Percentiles rank a stretch among this genome's conserved stretches.
These are phyloP conservation scores for Tardiomyces blankii DNA, from an alignment of 1,139 yeast species.

Conservation along the genomic window DNA sequence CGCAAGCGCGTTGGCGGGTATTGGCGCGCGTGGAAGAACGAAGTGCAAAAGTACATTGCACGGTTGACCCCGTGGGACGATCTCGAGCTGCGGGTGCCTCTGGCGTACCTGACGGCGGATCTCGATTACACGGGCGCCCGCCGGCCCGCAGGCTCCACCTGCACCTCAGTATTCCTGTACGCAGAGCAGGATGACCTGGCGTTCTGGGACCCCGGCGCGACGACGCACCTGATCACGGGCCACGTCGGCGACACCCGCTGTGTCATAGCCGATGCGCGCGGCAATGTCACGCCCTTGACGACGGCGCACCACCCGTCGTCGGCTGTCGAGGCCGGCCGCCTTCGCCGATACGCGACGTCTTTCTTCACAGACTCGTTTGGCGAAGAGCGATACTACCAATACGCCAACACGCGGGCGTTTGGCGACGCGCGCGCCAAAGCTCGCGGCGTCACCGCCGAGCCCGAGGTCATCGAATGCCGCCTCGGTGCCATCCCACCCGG, in stretches of 20 bases:
- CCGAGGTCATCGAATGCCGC: constrained; percentile 61
- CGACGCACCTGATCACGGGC: constrained; percentile 63
- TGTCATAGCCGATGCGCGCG: constrained; percentile 46
- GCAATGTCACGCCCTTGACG: constrained; percentile 71
- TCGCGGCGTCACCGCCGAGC: constrained; percentile 85
- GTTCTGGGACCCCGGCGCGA: constrained; percentile 62
- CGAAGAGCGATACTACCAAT: constrained; percentile 71
- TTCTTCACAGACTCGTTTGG: constrained; percentile 89
- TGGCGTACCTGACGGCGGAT: constrained; percentile 55
- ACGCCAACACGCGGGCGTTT: constrained; percentile 88
- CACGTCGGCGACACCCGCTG: constrained; percentile 96
- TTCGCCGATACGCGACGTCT: constrained; percentile 60
- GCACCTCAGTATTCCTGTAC: constrained; percentile 67
- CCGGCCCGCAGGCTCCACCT: constrained; percentile 60
- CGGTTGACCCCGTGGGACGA: constrained; percentile 38
- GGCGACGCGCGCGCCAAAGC: constrained; percentile 78
- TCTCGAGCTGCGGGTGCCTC: constrained; percentile 45
- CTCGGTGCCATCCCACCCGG: constrained; percentile 34
- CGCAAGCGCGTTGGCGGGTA: constrained; percentile 63
- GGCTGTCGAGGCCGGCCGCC: constrained; percentile 62
- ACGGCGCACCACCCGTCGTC: constrained; percentile 81
- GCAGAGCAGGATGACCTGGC: constrained; percentile 29
- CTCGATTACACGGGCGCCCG: constrained; percentile 26
- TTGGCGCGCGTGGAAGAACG: constrained; percentile 66
- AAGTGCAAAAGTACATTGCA: constrained; percentile 32